phyloP scores from a whole-genome alignment of 148 eudicot species.

The Euryodendron excelsum region DNA sequence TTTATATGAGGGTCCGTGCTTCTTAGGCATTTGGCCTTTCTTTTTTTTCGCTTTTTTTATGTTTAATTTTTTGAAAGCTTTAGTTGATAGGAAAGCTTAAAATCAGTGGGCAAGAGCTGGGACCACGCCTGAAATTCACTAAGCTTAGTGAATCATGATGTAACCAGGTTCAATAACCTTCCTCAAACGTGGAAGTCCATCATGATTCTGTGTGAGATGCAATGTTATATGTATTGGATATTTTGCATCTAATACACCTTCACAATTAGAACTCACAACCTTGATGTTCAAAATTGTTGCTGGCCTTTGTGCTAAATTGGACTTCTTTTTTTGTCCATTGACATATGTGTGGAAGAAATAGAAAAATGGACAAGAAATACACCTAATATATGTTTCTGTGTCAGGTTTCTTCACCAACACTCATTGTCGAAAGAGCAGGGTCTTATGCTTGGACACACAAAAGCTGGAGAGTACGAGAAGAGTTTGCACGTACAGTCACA shows the following conservation, averaged over 20 bases:
- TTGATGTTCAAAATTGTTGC: too few species aligned
- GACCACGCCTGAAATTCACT: not conserved
- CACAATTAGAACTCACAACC: not conserved
- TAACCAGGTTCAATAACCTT: not conserved
- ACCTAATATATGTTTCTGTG: not conserved
- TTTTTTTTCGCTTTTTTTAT: not conserved
- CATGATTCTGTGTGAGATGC: not conserved
- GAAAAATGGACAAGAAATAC: not conserved
- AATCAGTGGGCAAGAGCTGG: not conserved
- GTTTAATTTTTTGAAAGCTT: too few species aligned
- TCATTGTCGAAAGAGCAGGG: constrained; percentile 95
- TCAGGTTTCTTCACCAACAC: constrained; percentile 91
- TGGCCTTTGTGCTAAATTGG: not conserved
- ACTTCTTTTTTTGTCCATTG: not conserved
- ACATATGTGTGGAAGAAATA: not conserved
- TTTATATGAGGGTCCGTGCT: too few species aligned
- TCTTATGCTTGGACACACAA: constrained; percentile 90
- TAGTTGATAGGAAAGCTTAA: not conserved
- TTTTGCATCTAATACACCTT: too few species aligned
- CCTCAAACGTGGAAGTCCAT: not conserved
- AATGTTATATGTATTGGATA: too few species aligned
- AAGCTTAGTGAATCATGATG: not conserved
- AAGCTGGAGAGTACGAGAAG: constrained; percentile 95
- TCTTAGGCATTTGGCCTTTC: too few species aligned
- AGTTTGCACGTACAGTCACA: constrained; percentile 89